A percentile compares a stretch with the other conserved stretches of the same genome.
phyloP scores from a whole-genome alignment of 1,284 basidiomycete genomes.

The Phellopilus nigrolimitatus region DNA sequence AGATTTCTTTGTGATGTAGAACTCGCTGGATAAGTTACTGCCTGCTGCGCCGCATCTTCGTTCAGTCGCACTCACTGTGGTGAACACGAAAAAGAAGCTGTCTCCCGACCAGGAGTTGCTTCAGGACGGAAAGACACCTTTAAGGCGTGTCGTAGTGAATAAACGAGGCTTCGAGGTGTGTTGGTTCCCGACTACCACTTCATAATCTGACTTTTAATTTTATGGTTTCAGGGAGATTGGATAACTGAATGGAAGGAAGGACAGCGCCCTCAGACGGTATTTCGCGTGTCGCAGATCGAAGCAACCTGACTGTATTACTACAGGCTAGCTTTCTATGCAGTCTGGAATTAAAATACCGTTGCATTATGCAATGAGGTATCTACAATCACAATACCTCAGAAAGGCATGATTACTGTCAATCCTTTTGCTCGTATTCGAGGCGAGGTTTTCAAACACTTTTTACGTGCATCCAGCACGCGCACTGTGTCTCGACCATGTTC shows the following conservation, averaged over 20 bases:
- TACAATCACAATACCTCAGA: no score
- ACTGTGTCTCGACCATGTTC: no score
- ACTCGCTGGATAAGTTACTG: not conserved
- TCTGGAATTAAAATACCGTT: no score
- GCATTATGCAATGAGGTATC: no score
- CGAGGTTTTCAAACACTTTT: no score
- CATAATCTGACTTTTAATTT: not conserved
- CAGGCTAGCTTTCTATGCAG: no score
- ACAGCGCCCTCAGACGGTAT: not conserved
- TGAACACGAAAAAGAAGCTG: not conserved
- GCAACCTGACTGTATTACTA: no score
- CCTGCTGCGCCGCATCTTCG: not conserved
- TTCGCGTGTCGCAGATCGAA: not conserved
- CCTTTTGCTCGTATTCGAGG: no score
- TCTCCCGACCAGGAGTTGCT: not conserved
- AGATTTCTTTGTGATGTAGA: not conserved
- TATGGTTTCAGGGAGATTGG: not conserved
- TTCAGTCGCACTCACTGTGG: not conserved
- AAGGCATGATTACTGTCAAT: no score
- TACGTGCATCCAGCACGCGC: no score
- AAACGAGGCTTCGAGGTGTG: not conserved
- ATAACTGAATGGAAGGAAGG: not conserved
- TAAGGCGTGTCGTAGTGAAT: not conserved
- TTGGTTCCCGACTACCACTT: not conserved
- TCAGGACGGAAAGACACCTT: not conserved